Base-by-base conservation (phyloP, 2,329 filamentous ascomycete species). In the Ophiostoma quercus region DNA sequence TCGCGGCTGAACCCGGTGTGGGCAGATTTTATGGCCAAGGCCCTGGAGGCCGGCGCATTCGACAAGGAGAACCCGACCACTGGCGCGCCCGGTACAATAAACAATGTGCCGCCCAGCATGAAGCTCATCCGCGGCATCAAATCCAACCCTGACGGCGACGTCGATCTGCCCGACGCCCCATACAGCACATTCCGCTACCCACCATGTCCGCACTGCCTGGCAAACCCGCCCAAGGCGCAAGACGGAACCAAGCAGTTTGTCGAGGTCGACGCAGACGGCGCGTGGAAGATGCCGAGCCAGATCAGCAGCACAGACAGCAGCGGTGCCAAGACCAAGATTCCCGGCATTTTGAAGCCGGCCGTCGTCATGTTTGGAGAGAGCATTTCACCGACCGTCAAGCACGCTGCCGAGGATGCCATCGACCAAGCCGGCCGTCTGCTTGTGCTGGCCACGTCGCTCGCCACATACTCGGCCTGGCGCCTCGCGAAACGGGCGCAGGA, bases 291-390 rank as follows among this genome's bases (percentile, higher is more conserved):
- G 6, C 80, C 81, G 0, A 89, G 87, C 74, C 29, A 51, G 2
- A 60, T 5, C 12, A 68, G 37, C 14, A 25, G 43, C 41, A 34
- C 29, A 6, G 29, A 39, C 29, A 32, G 60, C 29, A 37, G 51
- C 43, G 66, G 22, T 29, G 43, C 29, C 37, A 71, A 67, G 16
- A 57, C 37, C n/a, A 34, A 37, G 12, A 88, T 85, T 1, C 92
- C 88, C 0, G 95, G 94, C 1, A 87, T 98, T 51, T 79, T 99
- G 69, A 98, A 98, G 77, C 95, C 95, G 3, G 92, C 92, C 0
- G 94, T 99, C 1, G 89, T 94, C 75, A 97, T 98, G 92, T 98
- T 98, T 78, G 95, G 95, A 19, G 95, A 98, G 79, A 94, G 88
- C 71, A 96, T 98, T 67, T 82, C 86, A 0, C 79, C 80, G 1